Base-by-base conservation (phyloP, 306 rosid species). In the Lithocarpus polystachyus region DNA sequence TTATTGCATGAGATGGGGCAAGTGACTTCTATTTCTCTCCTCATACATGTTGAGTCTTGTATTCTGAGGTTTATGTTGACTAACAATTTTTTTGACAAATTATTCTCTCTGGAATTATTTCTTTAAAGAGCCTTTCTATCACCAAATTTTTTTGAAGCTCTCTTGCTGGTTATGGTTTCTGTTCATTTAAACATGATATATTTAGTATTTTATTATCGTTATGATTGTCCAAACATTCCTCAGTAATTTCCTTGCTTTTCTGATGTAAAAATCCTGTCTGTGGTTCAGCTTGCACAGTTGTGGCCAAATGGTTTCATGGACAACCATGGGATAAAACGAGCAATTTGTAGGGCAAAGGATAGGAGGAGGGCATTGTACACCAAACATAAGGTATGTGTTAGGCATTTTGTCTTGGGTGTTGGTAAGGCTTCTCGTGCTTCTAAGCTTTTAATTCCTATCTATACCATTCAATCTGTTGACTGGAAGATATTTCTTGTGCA, bases 271-370 rank as follows among this genome's bases (percentile, higher is more conserved):
- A n/a, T 72, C 70, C 73, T 57, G 4, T 84, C 78, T 77, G 80
- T 78, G 76, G 29, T 73, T 78, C 93, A 95, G 99, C 97, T 95
- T 74, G 98, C 98, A 3, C 88, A 84, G 77, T 86, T 95, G 88
- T 95, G 98, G 98, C 99, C 98, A 68, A 80, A 75, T 88, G 98
- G 98, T 68, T 87, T 77, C 89, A 95, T 95, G 99, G 99, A 95
- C 89, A 95, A 93, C 86, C 94, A 90, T 88, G 99, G 99, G 77
- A 93, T 95, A 82, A 95, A 93, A 84, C 91, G 92, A 75, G 99
- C 96, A 77, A 91, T 95, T 82, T 90, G 96, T 82, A 87, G 94
- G 87, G 89, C 98, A 68, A 95, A 95, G 68, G 99, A 93, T 73
- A 93, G 99, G 86, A 94, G 93, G 83, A 88, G 86, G 83, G 90